A percentile compares a stretch with the other conserved stretches of the same genome.
These are phyloP conservation scores for Funneliformis caledonium DNA, from an alignment of 371 early-diverging fungal genomes.

Conservation along the genomic window DNA sequence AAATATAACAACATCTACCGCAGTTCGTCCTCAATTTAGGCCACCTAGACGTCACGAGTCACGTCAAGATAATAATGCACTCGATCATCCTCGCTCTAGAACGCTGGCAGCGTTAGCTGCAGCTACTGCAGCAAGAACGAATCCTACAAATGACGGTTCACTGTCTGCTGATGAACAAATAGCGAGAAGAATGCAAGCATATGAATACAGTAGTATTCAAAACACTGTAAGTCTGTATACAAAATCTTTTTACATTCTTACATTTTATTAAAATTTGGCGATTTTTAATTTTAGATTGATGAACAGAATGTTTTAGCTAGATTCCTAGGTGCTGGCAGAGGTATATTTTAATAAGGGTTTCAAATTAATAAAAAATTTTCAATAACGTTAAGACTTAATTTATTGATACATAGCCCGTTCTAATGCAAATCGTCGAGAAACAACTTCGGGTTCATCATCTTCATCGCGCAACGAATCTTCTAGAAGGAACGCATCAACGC, in stretches of 20 bases:
- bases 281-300: constrained; percentile 10
- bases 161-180: constrained; percentile 20
- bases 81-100: not conserved
- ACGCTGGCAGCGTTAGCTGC: not conserved
- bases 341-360: not conserved
- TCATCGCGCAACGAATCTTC: constrained; percentile 9
- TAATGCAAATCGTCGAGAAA: constrained; percentile 16
- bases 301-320: constrained; percentile 24
- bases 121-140: not conserved
- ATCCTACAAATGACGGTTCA: not conserved
- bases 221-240: constrained; percentile 15
- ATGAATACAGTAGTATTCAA: constrained; percentile 9
- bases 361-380: not conserved
- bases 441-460: constrained; percentile 11
- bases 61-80: not conserved
- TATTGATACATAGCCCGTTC: not conserved
- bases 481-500: not conserved
- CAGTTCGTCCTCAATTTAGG: not conserved
- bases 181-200: constrained; percentile 25
- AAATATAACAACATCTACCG: not conserved
- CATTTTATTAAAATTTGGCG: not conserved
- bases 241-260: not conserved
- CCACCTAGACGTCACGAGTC: constrained; percentile 2
- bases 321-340: constrained; percentile 7
- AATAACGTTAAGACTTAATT: not conserved